Percentiles rank a stretch among this genome's conserved stretches.
phyloP scores from a whole-genome alignment of 768 basidiomycete species.

The Lepiota brunneoincarnata region DNA sequence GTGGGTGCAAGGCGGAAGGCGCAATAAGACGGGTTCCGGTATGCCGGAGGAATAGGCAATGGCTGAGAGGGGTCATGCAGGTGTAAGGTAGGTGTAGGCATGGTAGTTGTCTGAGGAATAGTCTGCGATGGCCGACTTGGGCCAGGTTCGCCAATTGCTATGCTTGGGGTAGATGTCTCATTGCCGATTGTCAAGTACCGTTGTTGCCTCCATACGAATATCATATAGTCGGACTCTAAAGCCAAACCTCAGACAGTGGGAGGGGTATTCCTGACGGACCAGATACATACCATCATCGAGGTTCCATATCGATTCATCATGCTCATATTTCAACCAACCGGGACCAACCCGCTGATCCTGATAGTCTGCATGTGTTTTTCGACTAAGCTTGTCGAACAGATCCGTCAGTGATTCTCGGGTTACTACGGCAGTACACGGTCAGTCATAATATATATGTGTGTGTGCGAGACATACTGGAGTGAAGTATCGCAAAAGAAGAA shows the following conservation, averaged over 20 bases:
- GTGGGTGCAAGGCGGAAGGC: slow-evolving; percentile 50
- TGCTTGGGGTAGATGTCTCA: background rate
- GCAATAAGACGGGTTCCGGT: slow-evolving; percentile 72
- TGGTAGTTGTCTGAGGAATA: slow-evolving; percentile 20
- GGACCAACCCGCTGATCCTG: slow-evolving; percentile 61
- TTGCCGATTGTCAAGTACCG: slow-evolving; percentile 15
- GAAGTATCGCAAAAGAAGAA: slow-evolving; percentile 71
- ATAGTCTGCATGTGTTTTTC: slow-evolving; percentile 60
- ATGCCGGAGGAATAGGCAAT: slow-evolving; percentile 59
- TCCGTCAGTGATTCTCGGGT: slow-evolving; percentile 62
- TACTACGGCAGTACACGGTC: slow-evolving; percentile 39
- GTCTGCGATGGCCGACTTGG: slow-evolving; percentile 7
- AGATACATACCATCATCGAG: slow-evolving; percentile 75
- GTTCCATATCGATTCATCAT: slow-evolving; percentile 76
- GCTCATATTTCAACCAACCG: slow-evolving; percentile 88
- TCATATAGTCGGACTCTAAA: slow-evolving; percentile 81
- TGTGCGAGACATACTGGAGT: slow-evolving; percentile 55
- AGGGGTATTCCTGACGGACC: background rate
- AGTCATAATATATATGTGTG: slow-evolving; percentile 10
- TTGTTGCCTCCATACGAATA: slow-evolving; percentile 74
- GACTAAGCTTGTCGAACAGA: slow-evolving; percentile 69
- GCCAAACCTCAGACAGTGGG: background rate
- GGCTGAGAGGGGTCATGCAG: slow-evolving; percentile 58
- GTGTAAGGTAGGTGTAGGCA: slow-evolving; percentile 52
- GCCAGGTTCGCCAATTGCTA: slow-evolving; percentile 6